Conservation (phyloP, 805 yeast species). For the Wickerhamiella azymoides region DNA sequence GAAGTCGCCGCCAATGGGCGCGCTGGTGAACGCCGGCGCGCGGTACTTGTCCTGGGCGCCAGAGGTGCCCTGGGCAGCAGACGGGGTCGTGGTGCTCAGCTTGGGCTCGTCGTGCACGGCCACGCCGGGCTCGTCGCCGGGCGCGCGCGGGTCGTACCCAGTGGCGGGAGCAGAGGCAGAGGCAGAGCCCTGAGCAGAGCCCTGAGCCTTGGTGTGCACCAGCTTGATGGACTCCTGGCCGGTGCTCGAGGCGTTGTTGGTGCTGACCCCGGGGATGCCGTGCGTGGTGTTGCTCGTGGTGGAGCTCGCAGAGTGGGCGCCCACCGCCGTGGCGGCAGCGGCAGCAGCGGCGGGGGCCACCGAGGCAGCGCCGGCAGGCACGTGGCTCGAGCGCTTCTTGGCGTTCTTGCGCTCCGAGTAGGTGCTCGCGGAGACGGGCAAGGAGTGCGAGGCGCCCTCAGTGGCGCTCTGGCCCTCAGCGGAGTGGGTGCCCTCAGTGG, state of each 20-base stretch:
- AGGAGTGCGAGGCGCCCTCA: too few relatives aligned
- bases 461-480: slow-evolving; percentile 1
- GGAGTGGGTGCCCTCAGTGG: too few relatives aligned
- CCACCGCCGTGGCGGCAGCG: neutral
- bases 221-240: too few relatives aligned
- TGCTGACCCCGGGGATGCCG: neutral
- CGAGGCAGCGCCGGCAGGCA: neutral
- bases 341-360: neutral
- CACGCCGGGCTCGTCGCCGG: neutral
- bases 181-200: too few relatives aligned
- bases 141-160: neutral
- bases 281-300: neutral
- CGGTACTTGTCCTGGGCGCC: too few relatives aligned
- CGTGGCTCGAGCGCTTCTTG: neutral
- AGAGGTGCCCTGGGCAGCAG: too few relatives aligned
- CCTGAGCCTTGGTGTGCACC: too few relatives aligned
- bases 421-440: too few relatives aligned
- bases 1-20: neutral
- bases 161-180: too few relatives aligned
- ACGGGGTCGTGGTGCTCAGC: too few relatives aligned
- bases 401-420: too few relatives aligned
- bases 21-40: neutral
- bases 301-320: too few relatives aligned
- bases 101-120: neutral
- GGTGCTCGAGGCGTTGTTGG: neutral